Percentiles rank a stretch among this genome's conserved stretches.
Evolutionary conservation across 2,329 filamentous ascomycete species (phyloP).

Genomic region (Paraconiothyrium sp.): DNA sequence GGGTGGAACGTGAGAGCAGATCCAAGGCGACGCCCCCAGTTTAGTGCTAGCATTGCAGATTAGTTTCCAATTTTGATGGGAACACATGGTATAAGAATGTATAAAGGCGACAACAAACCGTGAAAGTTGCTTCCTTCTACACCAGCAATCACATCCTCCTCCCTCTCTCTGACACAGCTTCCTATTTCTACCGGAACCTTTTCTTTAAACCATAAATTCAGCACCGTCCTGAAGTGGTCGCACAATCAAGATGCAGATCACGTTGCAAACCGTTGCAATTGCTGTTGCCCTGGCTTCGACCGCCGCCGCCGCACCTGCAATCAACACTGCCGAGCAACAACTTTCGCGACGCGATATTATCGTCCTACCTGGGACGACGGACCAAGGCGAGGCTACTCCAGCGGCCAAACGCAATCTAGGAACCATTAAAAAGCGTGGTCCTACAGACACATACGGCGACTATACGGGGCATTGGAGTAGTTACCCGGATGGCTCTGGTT

Average conservation of each 20-base stretch:
- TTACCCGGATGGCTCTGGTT: conserved; percentile 10
- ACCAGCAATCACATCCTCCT: too few species aligned
- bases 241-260: conserved; percentile 8
- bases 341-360: not conserved
- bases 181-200: too few species aligned
- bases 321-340: not conserved
- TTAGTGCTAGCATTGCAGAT: too few species aligned
- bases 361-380: not conserved
- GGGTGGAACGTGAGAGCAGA: too few species aligned
- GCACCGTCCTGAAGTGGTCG: not conserved
- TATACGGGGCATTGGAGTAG: conserved; percentile 5
- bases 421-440: conserved; percentile 9
- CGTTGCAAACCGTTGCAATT: conserved; percentile 7
- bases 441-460: conserved; percentile 14
- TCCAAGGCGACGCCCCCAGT: too few species aligned
- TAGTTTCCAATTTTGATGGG: too few species aligned
- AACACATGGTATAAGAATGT: too few species aligned
- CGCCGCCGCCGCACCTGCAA: conserved; percentile 5
- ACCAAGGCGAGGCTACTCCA: not conserved
- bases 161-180: too few species aligned
- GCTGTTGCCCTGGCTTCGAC: conserved; percentile 11
- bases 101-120: too few species aligned
- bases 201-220: too few species aligned
- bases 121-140: too few species aligned
- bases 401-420: not conserved